Base-by-base conservation (phyloP, 805 yeast genomes). In the Alloascoidea africana region DNA sequence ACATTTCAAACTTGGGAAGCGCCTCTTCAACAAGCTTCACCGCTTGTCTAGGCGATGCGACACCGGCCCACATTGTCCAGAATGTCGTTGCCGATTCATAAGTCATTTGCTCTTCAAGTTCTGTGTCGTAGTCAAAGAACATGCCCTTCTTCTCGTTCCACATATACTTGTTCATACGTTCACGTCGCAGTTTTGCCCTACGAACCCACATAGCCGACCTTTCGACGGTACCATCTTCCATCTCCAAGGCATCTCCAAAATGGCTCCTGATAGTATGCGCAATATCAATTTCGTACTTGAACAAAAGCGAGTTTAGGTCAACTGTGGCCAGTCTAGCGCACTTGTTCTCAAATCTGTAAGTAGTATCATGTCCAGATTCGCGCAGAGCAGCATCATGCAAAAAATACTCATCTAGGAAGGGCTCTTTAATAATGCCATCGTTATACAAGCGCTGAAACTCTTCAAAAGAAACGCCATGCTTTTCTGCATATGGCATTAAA, bases 331-430 rank as follows among this genome's bases (percentile, higher is more conserved):
- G 60, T 52, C 81, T 64, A 0, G 95, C 96, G 56, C 95, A 85
- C 33, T 73, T 70, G 30, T 94, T 94, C 57, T 87, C 96, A 38
- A 91, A 63, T 49, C 98, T 66, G 51, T 87, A 85, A 2, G 87
- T 67, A 0, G 97, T 91, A 53, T 89, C 98, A 54, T 91, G 97
- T 1, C 98, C 98, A 18, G 91, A 77, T 58, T 89, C 98, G 52
- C 98, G 71, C 6, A 89, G 94, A 1, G 94, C 96, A 41, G 96
- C 66, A 55, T 89, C 98, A 52, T 89, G 95, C 36, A 82, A 55
- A 53, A 89, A 83, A 53, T 83, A 89, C 44, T 74, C 86, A 50
- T 91, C 97, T 42, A 89, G 63, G n/a, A 64, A 73, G 1, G 94
- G 93, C 50, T 84, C 96, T 3, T 59, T 42, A 14, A 89, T 65